These are phyloP conservation scores for Spirogloea muscicola DNA, from an alignment of 139 green algal genomes.

Conservation along the genomic window DNA sequence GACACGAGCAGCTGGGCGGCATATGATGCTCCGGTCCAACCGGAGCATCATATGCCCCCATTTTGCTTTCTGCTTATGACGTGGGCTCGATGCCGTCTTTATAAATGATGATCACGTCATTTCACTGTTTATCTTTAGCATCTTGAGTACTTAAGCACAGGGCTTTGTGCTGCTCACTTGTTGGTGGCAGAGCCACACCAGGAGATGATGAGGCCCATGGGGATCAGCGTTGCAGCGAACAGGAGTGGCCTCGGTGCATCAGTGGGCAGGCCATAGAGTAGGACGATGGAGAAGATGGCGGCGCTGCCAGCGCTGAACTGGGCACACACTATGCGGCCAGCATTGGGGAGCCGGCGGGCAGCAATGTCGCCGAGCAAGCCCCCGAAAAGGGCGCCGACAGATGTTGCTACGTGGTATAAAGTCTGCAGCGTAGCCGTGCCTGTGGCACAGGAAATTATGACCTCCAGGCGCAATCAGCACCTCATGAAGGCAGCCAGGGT, in stretches of 20 bases:
- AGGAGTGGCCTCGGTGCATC: not conserved
- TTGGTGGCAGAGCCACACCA: constrained; percentile 36
- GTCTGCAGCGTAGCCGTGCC: constrained; percentile 41
- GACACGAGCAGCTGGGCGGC: too few relatives aligned
- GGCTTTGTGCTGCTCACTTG: too few relatives aligned
- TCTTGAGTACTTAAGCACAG: too few relatives aligned
- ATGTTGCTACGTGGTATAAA: constrained; percentile 15
- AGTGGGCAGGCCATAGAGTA: constrained; percentile 21
- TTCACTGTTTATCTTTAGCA: too few relatives aligned
- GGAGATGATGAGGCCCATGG: constrained; percentile 37
- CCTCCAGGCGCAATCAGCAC: too few relatives aligned
- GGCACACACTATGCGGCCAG: constrained; percentile 37
- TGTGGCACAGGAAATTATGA: too few relatives aligned
- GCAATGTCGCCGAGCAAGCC: constrained; percentile 43
- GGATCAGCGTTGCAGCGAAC: constrained; percentile 14
- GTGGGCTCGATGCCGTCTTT: too few relatives aligned
- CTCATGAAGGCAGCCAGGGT: too few relatives aligned
- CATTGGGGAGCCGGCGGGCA: constrained; percentile 4
- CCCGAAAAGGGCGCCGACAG: constrained; percentile 37
- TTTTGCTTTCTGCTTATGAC: too few relatives aligned
- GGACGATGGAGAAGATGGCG: constrained; percentile 26
- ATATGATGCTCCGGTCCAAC: too few relatives aligned
- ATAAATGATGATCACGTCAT: too few relatives aligned
- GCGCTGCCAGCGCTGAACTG: constrained; percentile 36
- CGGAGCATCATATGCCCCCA: too few relatives aligned